Evolutionary conservation across 2,329 filamentous ascomycete species (phyloP).

Genomic region (Paraconiothyrium sp.): DNA sequence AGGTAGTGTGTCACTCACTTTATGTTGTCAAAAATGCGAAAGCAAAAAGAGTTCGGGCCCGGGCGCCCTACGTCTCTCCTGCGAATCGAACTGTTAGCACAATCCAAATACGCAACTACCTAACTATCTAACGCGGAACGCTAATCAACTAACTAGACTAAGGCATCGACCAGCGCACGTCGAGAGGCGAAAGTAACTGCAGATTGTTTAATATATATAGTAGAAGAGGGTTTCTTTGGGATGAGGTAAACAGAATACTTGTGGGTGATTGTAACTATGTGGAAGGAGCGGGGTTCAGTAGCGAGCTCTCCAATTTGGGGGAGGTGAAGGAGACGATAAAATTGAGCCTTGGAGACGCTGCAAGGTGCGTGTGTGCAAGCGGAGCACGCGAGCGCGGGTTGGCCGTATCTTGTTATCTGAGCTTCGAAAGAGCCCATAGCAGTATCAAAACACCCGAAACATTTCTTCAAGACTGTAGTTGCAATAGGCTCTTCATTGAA

Average conservation of each 20-base stretch:
- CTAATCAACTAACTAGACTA: neutral
- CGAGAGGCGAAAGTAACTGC: neutral
- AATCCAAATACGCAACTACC: neutral
- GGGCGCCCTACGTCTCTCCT: constrained; percentile 8
- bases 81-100: constrained; percentile 10
- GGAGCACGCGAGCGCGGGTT: neutral
- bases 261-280: neutral
- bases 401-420: neutral
- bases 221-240: neutral
- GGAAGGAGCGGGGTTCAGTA: neutral
- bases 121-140: neutral
- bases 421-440: neutral
- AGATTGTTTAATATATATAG: constrained; percentile 5
- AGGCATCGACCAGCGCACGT: constrained; percentile 9
- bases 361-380: neutral
- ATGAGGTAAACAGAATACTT: neutral
- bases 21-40: neutral
- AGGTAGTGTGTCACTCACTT: neutral
- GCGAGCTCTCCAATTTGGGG: neutral
- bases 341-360: neutral
- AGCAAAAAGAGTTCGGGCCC: constrained; percentile 8
- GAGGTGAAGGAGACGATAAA: neutral
- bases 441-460: neutral
- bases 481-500: neutral
- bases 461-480: too few species aligned